phyloP scores from a whole-genome alignment of 2,329 filamentous ascomycete genomes.

The Ophiostoma quercus region DNA sequence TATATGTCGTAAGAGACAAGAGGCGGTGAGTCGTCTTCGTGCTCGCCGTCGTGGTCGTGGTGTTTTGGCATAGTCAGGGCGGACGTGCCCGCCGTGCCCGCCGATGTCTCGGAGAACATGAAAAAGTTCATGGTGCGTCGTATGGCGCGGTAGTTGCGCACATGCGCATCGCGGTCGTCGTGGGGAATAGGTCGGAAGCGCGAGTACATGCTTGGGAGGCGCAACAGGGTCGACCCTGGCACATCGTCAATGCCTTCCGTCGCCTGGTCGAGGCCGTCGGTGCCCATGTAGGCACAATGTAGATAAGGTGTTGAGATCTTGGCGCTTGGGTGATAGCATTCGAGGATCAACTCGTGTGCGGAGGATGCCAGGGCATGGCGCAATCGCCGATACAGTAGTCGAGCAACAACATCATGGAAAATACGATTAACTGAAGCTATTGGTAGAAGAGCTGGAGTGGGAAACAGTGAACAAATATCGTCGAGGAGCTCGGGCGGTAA shows the following conservation, averaged over 20 bases:
- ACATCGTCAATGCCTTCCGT: slow-evolving; percentile 35
- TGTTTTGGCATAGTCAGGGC: neutral
- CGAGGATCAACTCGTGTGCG: slow-evolving; percentile 65
- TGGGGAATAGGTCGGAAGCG: slow-evolving; percentile 61
- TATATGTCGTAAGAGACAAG: slow-evolving; percentile 54
- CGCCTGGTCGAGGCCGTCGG: slow-evolving; percentile 50
- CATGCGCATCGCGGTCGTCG: slow-evolving; percentile 40
- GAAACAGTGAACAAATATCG: slow-evolving; percentile 31
- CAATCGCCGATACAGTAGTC: slow-evolving; percentile 33
- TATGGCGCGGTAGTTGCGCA: slow-evolving; percentile 19
- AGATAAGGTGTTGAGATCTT: slow-evolving; percentile 65
- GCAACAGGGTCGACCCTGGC: slow-evolving; percentile 34
- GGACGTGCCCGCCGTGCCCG: neutral
- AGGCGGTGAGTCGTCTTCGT: neutral
- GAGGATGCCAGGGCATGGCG: slow-evolving; percentile 49
- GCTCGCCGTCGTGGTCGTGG: slow-evolving; percentile 13
- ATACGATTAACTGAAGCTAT: slow-evolving; percentile 32
- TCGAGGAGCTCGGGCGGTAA: slow-evolving; percentile 32
- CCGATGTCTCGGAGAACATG: slow-evolving; percentile 26
- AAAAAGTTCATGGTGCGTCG: slow-evolving; percentile 19
- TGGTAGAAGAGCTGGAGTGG: slow-evolving; percentile 31
- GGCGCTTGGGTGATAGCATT: slow-evolving; percentile 69
- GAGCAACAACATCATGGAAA: slow-evolving; percentile 32
- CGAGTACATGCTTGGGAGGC: slow-evolving; percentile 59
- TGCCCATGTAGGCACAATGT: slow-evolving; percentile 60